These are phyloP conservation scores for Phenoliferia sp. DNA, from an alignment of 1,284 basidiomycete genomes.

Conservation along the genomic window DNA sequence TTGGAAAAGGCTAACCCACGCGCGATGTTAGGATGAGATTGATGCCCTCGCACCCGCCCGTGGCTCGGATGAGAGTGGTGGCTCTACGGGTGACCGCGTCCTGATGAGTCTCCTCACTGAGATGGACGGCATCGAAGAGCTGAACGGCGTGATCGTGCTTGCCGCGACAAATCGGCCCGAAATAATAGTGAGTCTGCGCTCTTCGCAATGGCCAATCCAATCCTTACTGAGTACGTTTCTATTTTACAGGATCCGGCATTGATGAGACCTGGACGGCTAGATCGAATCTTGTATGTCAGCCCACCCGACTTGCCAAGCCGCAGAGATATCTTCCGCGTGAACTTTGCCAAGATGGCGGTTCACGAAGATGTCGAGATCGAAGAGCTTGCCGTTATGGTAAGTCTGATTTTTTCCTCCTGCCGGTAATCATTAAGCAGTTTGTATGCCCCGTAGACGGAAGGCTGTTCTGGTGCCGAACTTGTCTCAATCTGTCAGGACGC, in stretches of 20 bases:
- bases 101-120: slow-evolving; percentile 91
- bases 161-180: slow-evolving; percentile 96
- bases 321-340: slow-evolving; percentile 76
- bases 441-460: slow-evolving; percentile 68
- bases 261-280: slow-evolving; percentile 91
- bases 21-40: slow-evolving; percentile 77
- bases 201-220: neutral
- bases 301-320: slow-evolving; percentile 77
- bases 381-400: slow-evolving; percentile 67
- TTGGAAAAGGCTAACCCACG: neutral
- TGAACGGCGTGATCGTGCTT: slow-evolving; percentile 86
- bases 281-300: slow-evolving; percentile 89
- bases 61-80: slow-evolving; percentile 53
- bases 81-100: slow-evolving; percentile 74
- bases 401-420: slow-evolving; percentile 31
- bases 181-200: slow-evolving; percentile 64
- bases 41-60: slow-evolving; percentile 86
- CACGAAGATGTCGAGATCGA: slow-evolving; percentile 63
- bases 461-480: slow-evolving; percentile 95
- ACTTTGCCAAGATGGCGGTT: slow-evolving; percentile 73
- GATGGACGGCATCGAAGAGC: slow-evolving; percentile 96
- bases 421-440: too few species aligned
- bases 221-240: neutral
- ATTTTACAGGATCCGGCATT: slow-evolving; percentile 75
- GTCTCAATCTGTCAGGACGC: slow-evolving; percentile 92